phyloP scores from a whole-genome alignment of 2,329 filamentous ascomycete genomes.

The Aschersonia sp. region DNA sequence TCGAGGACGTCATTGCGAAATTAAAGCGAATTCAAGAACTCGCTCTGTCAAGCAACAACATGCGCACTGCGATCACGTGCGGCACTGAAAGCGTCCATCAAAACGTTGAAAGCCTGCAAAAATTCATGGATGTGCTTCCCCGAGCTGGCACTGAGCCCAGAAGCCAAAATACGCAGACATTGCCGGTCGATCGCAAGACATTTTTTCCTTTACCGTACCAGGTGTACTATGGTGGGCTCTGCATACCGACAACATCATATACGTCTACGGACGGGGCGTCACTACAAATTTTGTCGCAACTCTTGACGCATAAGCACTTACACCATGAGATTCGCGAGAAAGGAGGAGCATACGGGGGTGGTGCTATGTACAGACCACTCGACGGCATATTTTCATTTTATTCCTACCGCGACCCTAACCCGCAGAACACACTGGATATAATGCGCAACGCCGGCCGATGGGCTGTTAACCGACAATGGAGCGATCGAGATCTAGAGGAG shows the following conservation, averaged over 20 bases:
- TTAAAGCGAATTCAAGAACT: slow-evolving; percentile 74
- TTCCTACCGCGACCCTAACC: slow-evolving; percentile 93
- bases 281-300: slow-evolving; percentile 76
- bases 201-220: slow-evolving; percentile 95
- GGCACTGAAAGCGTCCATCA: slow-evolving; percentile 53
- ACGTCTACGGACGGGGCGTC: slow-evolving; percentile 59
- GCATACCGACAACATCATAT: slow-evolving; percentile 74
- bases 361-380: slow-evolving; percentile 66
- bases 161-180: slow-evolving; percentile 13
- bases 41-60: slow-evolving; percentile 51
- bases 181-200: slow-evolving; percentile 47
- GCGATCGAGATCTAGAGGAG: slow-evolving; percentile 76
- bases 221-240: slow-evolving; percentile 83
- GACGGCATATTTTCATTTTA: slow-evolving; percentile 89
- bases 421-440: slow-evolving; percentile 71
- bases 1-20: slow-evolving; percentile 65
- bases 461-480: slow-evolving; percentile 71
- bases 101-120: slow-evolving; percentile 57
- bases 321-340: slow-evolving; percentile 98
- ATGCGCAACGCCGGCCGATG: slow-evolving; percentile 73
- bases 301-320: slow-evolving; percentile 90
- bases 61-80: slow-evolving; percentile 78
- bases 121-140: slow-evolving; percentile 42
- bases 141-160: slow-evolving; percentile 23
- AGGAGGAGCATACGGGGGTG: slow-evolving; percentile 88